Conservation (phyloP, 2,329 filamentous ascomycete genomes). For the Xylariomycetidae sp. region DNA sequence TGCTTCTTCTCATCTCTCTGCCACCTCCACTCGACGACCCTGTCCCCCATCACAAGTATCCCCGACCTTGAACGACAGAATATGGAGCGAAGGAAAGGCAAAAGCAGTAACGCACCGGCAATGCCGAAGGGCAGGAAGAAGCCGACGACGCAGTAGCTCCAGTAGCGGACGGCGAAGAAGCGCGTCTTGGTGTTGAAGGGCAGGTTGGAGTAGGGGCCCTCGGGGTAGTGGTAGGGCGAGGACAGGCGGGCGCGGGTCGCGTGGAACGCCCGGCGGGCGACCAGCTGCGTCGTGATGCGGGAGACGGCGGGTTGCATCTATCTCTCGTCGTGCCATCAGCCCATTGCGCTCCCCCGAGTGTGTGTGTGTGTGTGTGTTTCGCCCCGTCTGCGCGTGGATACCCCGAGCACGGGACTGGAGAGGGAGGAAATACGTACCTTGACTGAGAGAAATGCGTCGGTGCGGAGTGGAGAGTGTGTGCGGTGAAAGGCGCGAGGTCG, state of each 20-base stretch:
- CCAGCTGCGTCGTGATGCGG: too few relatives aligned
- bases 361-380: too few relatives aligned
- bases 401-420: too few relatives aligned
- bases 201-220: slow-evolving; percentile 89
- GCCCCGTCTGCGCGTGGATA: too few relatives aligned
- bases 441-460: too few relatives aligned
- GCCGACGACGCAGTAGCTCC: slow-evolving; percentile 57
- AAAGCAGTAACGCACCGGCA: slow-evolving; percentile 43
- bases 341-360: too few relatives aligned
- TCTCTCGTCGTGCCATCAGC: too few relatives aligned
- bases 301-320: too few relatives aligned
- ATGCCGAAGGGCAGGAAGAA: slow-evolving; percentile 60
- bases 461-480: too few relatives aligned
- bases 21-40: not conserved
- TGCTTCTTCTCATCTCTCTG: not conserved
- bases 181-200: slow-evolving; percentile 94
- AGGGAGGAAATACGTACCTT: too few relatives aligned
- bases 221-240: slow-evolving; percentile 97
- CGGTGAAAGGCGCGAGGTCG: too few relatives aligned
- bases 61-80: not conserved
- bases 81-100: slow-evolving; percentile 1
- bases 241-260: slow-evolving; percentile 77
- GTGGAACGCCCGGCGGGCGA: slow-evolving; percentile 91
- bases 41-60: not conserved
- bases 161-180: slow-evolving; percentile 79